A percentile compares a stretch with the other conserved stretches of the same genome.
These are phyloP conservation scores for Symbiodinium natans DNA, from an alignment of 73 alveolate genomes.

Conservation along the genomic window DNA sequence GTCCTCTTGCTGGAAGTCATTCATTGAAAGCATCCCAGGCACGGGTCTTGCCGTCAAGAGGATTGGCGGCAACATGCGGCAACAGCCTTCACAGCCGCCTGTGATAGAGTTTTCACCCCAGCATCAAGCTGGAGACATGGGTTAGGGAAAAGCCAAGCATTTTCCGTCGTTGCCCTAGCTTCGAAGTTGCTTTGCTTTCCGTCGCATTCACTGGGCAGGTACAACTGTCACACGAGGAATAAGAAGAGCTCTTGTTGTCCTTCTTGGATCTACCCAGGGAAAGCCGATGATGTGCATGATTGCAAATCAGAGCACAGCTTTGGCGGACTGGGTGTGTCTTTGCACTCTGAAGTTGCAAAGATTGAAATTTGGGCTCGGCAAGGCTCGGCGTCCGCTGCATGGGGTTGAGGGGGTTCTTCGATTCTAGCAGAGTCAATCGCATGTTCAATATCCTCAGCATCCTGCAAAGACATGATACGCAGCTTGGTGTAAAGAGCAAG, in stretches of 20 bases:
- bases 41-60: background rate
- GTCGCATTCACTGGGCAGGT: background rate
- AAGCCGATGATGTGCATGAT: background rate
- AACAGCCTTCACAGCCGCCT: background rate
- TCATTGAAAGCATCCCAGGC: background rate
- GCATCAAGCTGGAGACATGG: background rate
- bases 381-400: no score
- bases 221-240: background rate
- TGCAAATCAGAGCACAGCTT: background rate
- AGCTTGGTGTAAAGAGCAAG: no score
- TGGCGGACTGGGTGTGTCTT: background rate
- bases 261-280: background rate
- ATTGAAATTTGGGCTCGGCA: no score
- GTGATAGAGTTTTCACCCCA: background rate
- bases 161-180: constrained; percentile 1
- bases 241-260: background rate
- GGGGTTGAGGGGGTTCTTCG: no score
- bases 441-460: no score
- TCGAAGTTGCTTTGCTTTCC: background rate
- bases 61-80: no score
- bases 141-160: background rate
- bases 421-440: no score
- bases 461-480: no score
- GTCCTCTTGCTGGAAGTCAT: background rate
- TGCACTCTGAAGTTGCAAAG: no score